Evolutionary conservation across 805 yeast species (phyloP), one percentile per base, ranked within the genome.

Genomic region (Metschnikowia noctiluminum): DNA sequence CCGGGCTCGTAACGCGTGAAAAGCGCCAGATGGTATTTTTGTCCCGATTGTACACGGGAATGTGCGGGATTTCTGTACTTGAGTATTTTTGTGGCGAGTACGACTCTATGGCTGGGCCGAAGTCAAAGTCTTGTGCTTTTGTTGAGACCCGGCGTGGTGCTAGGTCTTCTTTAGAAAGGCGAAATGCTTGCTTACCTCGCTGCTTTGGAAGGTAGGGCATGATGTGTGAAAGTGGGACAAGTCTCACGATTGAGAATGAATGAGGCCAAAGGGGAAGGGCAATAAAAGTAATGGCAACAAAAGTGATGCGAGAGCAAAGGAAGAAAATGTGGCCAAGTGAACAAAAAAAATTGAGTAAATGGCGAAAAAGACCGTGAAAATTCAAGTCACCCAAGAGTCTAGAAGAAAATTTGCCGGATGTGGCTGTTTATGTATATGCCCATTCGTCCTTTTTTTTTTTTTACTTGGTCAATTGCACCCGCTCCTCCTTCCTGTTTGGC

Each of bases 61-160:
- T 49, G 11, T 46, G 49, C 8, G 74, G 75, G 11, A 72, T 58
- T 37, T 70, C 74, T 5, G 32, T 31, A 8, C 54, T 38, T 2
- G 59, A 50, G 44, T 52, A 55, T 10, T 51, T 52, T 11, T 64
- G 64, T 2, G 73, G 72, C 42, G 56, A 51, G 51, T 59, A 68
- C 1, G 66, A 49, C 16, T 52, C 53, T 8, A 66, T 59, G 10
- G 70, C 74, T 35, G 58, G 55, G 10, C 60, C 46, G 16, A 68
- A 46, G 50, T 70, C 74, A 15, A 60, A 42, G 36, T 52, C 56
- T 16, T 42, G 36, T n/a, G 42, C 11, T 7, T 42, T 21, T 6
- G 38, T 16, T n/a, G 45, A 42, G 2, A 42, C 39, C 44, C 21
- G 38, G 13, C 37, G 43, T 4, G 40, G 45, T 36, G 42, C n/a